These are phyloP conservation scores for Solanum ossicruentum DNA, from an alignment of 257 asterid genomes.

Conservation along the genomic window DNA sequence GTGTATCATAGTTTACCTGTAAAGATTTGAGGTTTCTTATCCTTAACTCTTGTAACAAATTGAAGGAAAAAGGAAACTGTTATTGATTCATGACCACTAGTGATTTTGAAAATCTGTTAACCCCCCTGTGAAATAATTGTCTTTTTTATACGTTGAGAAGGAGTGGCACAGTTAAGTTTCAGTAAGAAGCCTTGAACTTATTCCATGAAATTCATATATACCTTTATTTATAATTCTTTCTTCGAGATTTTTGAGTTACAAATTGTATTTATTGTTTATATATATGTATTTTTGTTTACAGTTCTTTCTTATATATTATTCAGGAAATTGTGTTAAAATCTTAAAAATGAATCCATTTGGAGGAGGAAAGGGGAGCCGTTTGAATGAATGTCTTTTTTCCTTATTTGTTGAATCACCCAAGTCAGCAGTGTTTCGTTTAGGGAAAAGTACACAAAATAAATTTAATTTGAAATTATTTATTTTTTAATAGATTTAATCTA, in stretches of 20 bases:
- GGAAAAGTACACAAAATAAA: no score
- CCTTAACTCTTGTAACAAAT: neutral
- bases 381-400: no score
- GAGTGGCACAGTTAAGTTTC: neutral
- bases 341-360: neutral
- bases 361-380: neutral
- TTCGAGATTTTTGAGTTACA: neutral
- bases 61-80: neutral
- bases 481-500: no score
- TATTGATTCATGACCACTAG: neutral
- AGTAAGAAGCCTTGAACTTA: neutral
- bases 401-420: no score
- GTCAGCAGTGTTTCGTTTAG: no score
- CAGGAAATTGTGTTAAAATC: neutral
- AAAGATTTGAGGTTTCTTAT: neutral
- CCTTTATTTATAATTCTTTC: neutral
- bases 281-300: no score
- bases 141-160: neutral
- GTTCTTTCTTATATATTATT: no score
- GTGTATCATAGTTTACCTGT: conserved; percentile 3
- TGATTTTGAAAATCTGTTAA: neutral
- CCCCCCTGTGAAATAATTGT: neutral
- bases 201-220: neutral
- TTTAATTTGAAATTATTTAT: no score
- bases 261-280: neutral